Conservation (phyloP, 306 rosid species). For the Lathyrus aphaca region DNA sequence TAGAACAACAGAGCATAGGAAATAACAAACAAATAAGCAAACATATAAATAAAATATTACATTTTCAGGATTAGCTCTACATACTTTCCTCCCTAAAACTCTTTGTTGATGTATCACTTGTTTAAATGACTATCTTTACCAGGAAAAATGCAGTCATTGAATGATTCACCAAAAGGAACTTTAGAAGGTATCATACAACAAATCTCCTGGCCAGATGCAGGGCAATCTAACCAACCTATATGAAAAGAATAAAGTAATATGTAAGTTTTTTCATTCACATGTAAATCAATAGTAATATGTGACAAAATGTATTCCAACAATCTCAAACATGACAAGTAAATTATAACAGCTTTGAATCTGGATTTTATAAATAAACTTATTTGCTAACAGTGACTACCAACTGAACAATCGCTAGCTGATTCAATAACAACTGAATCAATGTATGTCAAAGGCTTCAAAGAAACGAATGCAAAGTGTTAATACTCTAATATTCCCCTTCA, state of each 20-base stretch:
- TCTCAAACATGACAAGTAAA: too few relatives aligned
- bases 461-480: not conserved
- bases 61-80: slow-evolving; percentile 28
- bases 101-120: slow-evolving; percentile 96
- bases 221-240: slow-evolving; percentile 98
- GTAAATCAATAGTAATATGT: too few relatives aligned
- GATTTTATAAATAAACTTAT: slow-evolving; percentile 13
- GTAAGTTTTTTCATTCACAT: too few relatives aligned
- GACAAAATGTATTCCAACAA: too few relatives aligned
- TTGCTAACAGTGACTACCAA: slow-evolving; percentile 8
- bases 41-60: slow-evolving; percentile 19
- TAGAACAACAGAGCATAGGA: slow-evolving; percentile 59
- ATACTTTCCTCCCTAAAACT: slow-evolving; percentile 89
- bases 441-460: not conserved
- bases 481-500: not conserved
- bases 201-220: slow-evolving; percentile 80
- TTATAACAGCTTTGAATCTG: too few relatives aligned
- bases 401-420: slow-evolving; percentile 1
- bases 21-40: slow-evolving; percentile 25
- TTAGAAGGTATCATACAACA: slow-evolving; percentile 89
- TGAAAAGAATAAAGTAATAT: slow-evolving; percentile 34
- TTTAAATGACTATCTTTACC: too few relatives aligned
- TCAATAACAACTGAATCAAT: not conserved
- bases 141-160: slow-evolving; percentile 74
- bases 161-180: slow-evolving; percentile 92